These are phyloP conservation scores for Lepidium sativum DNA, from an alignment of 345 rosid genomes.

Conservation along the genomic window DNA sequence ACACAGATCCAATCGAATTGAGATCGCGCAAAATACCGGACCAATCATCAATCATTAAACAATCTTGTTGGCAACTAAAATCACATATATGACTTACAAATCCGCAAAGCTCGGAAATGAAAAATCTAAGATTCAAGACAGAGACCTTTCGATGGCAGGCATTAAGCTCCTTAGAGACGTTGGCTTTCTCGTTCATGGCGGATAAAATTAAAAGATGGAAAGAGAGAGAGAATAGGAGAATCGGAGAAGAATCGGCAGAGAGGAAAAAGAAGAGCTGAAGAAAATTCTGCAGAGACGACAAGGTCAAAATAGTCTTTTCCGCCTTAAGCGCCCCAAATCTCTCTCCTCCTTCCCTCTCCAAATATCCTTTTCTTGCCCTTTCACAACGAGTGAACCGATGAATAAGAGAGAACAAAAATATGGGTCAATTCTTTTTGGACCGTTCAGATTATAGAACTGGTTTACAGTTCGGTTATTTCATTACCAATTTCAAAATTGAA, in stretches of 20 bases:
- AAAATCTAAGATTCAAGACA: neutral
- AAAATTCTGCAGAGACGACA: constrained; percentile 16
- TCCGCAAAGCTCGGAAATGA: constrained; percentile 1
- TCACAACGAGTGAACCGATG: constrained; percentile 10
- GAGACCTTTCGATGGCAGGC: constrained; percentile 82
- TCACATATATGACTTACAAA: neutral
- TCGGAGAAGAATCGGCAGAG: neutral
- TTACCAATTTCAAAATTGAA: neutral
- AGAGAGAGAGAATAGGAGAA: neutral
- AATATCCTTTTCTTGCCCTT: constrained; percentile 2
- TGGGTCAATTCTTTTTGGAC: constrained; percentile 16
- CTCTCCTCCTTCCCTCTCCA: neutral
- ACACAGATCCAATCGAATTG: constrained; percentile 25
- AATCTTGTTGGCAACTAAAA: neutral
- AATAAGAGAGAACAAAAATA: neutral
- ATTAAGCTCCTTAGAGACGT: constrained; percentile 97
- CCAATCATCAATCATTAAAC: neutral
- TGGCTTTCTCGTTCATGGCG: constrained; percentile 98
- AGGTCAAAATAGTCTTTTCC: constrained; percentile 32
- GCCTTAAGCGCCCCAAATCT: constrained; percentile 9
- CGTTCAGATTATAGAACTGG: constrained; percentile 15
- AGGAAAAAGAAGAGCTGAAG: constrained; percentile 7
- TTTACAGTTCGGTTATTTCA: neutral
- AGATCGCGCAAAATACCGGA: no score
- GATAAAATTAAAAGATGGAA: constrained; percentile 6